phyloP scores from a whole-genome alignment of 768 basidiomycete genomes.

The Mycena epipterygia region DNA sequence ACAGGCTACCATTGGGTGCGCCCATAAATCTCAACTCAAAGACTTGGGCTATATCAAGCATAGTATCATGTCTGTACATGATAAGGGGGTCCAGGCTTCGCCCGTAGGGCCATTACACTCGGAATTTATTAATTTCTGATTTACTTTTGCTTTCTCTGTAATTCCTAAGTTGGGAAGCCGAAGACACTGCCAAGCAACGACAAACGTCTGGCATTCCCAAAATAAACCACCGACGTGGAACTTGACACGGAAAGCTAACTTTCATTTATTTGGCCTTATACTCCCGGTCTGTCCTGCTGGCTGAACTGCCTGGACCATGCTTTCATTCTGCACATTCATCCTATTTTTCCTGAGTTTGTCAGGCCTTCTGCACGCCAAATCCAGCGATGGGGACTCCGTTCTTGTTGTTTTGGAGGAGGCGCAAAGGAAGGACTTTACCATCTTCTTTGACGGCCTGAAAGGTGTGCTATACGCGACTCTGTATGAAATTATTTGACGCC shows the following conservation, averaged over 20 bases:
- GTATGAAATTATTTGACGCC: slow-evolving; percentile 10
- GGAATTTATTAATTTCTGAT: too few relatives aligned
- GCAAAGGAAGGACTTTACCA: slow-evolving; percentile 79
- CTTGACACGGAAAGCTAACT: slow-evolving; percentile 5
- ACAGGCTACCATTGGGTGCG: too few relatives aligned
- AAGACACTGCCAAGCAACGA: neutral
- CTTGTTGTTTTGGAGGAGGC: slow-evolving; percentile 87
- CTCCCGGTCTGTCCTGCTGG: slow-evolving; percentile 29
- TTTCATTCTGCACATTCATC: slow-evolving; percentile 52
- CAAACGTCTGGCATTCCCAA: slow-evolving; percentile 9
- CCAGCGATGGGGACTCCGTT: slow-evolving; percentile 87
- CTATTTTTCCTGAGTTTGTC: slow-evolving; percentile 45
- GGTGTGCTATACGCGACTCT: slow-evolving; percentile 56
- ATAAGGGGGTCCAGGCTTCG: too few relatives aligned
- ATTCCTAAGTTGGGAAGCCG: neutral
- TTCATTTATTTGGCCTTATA: slow-evolving; percentile 25
- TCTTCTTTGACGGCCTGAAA: slow-evolving; percentile 86
- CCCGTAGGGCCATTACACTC: too few relatives aligned
- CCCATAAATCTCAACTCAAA: too few relatives aligned
- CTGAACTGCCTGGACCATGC: slow-evolving; percentile 47
- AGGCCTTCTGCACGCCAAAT: slow-evolving; percentile 65
- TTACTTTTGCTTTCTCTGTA: slow-evolving; percentile 40
- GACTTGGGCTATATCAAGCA: too few relatives aligned
- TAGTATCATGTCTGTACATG: too few relatives aligned
- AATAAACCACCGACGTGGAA: slow-evolving; percentile 29